Evolutionary conservation across 108 stramenopile genomes (phyloP), one percentile per base, ranked within the genome.

Genomic region (Pseudonitzschia delicatissima): DNA sequence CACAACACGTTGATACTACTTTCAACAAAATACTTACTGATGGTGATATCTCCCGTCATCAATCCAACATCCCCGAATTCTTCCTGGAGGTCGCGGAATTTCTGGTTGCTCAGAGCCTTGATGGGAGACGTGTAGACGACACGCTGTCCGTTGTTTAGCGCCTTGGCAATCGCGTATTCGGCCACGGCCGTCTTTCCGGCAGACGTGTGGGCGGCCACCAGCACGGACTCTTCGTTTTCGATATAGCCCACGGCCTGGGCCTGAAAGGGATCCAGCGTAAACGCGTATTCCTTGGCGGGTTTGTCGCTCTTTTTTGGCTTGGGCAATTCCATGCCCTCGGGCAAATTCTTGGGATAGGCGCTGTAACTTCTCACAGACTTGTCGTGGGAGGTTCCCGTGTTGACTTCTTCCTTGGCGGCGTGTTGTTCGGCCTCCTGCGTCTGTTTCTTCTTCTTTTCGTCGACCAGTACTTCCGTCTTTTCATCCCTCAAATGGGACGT

Each of bases 81-180:
- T 67, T 93, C 95, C 63, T 92, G 89, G 70, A 99, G 78, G 74
- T 99, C 99, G 25, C 99, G 68, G 74, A 95, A 99, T 76, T 99
- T 99, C 72, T 99, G 99, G 79, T 99, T 99, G 71, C 73, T 77
- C 20, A 99, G 73, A 6, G 99, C 99, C 80, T 99, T 99, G 82
- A 99, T 99, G 5, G 99, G 99, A 27, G 92, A 93, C 2, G 99
- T 99, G 80, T 99, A 99, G 28, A 99, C 88, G 27, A 98, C 98
- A 45, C 99, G 86, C 67, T 96, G 93, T 11, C 91, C 88, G 44
- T 97, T 91, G 20, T 92, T 80, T 1, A 98, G 68, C 9, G 96
- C 83, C 76, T 95, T 96, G 44, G 99, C 99, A 55, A 99, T 97
- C 31, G 99, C 98, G 64, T 98, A 98, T 59, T 93, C 92, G 9